Base-by-base conservation (phyloP, 805 yeast genomes). In the Yamadazyma philogaea region DNA sequence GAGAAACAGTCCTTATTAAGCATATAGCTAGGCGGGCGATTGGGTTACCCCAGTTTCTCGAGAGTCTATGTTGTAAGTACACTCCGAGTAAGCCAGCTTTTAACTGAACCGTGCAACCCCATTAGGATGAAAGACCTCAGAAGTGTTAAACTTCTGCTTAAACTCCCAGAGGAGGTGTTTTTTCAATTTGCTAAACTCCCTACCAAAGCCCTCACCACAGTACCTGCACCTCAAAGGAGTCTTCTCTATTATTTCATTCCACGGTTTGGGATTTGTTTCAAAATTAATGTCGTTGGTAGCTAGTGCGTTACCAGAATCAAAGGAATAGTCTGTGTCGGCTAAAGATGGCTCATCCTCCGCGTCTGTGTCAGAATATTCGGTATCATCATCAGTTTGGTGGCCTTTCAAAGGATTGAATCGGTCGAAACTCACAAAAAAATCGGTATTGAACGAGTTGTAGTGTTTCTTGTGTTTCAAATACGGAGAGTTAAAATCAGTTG, bases 381-480 rank as follows among this genome's bases (percentile, higher is more conserved):
- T 41, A 24, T 41, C 40, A 14, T 32, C 18, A 32, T 32, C 37
- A 5, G 22, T 27, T 10, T 34, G 16, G 8, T 34, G 14, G 4
- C 15, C 30, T 12, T 30, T 11, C 12, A 19, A 11, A 16, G 64
- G 66, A 22, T 54, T 47, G 15, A 84, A 57, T 14, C 64, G 66
- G 1, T 68, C 72, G 56, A 82, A 78, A 0, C 65, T 63, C 1
- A 84, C 78, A 44, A 86, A 85, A 55, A 87, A 87, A 0, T 53
- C 51, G 0, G 89, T 78, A 16, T 70, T 80, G 61, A 87, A 87
- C 3, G 89, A 81, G 54, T 81, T 81, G 59, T 78, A 86, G 59
- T 87, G 95, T 42, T 69, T 72, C 45, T 73, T 77, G 50, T 79
- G 67, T 57, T 84, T 86, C 63, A 86, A 43, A 19, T 67, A 53